phyloP scores from a whole-genome alignment of 2,329 filamentous ascomycete species.

The Amauroascus verrucosus region DNA sequence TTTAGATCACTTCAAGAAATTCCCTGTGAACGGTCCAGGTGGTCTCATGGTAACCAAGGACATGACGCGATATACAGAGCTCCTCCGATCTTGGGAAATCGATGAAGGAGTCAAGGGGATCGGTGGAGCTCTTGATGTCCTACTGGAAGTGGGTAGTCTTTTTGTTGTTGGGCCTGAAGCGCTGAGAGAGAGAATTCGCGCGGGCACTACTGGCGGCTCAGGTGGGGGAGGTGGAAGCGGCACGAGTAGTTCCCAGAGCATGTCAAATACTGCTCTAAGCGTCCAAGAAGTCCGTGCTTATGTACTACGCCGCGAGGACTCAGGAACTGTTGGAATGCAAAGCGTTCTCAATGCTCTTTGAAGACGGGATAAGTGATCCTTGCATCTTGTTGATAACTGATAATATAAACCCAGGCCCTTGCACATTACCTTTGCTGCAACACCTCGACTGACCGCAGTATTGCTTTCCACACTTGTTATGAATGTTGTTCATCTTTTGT shows the following conservation, averaged over 20 bases:
- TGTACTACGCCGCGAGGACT: conserved; percentile 76
- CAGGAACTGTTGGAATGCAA: conserved; percentile 68
- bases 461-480: too few relatives aligned
- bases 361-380: not conserved
- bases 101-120: conserved; percentile 47
- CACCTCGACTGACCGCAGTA: too few relatives aligned
- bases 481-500: not conserved
- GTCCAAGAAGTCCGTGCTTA: conserved; percentile 60
- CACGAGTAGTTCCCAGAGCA: conserved; percentile 39
- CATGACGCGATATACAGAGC: conserved; percentile 81
- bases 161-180: conserved; percentile 87
- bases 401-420: not conserved
- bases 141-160: conserved; percentile 86
- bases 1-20: conserved; percentile 89
- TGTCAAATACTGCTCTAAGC: conserved; percentile 44
- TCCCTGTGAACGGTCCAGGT: conserved; percentile 83
- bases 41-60: conserved; percentile 94
- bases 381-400: not conserved
- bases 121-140: conserved; percentile 60
- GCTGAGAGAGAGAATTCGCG: conserved; percentile 57
- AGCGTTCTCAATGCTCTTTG: conserved; percentile 61
- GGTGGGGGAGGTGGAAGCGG: conserved; percentile 19
- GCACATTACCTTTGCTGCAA: not conserved
- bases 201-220: conserved; percentile 35
- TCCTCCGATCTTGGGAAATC: conserved; percentile 72